Conservation (phyloP, 306 rosid genomes). For the Begonia fuchsioides region DNA sequence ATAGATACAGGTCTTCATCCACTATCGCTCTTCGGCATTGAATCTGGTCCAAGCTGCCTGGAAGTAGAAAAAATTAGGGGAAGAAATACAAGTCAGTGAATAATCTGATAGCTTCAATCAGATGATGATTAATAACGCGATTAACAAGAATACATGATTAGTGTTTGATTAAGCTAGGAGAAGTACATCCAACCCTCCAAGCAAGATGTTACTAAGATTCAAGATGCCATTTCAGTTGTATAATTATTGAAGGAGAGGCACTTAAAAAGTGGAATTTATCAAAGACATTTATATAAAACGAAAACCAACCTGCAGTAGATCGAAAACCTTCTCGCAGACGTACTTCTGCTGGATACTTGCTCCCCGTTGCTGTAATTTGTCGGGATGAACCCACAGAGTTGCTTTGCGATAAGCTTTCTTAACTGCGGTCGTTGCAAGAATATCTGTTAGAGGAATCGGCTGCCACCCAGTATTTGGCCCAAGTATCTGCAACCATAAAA, state of each 20-base stretch:
- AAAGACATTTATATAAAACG: too few species aligned
- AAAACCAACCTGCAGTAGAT: slow-evolving; percentile 75
- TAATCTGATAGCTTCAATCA: neutral
- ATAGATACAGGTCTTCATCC: neutral
- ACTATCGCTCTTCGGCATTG: slow-evolving; percentile 68
- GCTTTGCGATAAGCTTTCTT: slow-evolving; percentile 84
- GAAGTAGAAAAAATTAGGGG: neutral
- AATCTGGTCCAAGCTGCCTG: slow-evolving; percentile 97
- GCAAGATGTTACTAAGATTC: too few species aligned
- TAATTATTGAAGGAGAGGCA: too few species aligned
- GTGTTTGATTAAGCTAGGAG: too few species aligned
- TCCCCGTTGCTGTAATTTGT: slow-evolving; percentile 91
- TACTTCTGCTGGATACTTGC: slow-evolving; percentile 86
- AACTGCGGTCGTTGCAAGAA: slow-evolving; percentile 40
- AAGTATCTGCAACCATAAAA: slow-evolving; percentile 45
- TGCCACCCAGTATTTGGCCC: slow-evolving; percentile 91
- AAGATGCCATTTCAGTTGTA: too few species aligned
- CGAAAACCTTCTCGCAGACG: slow-evolving; percentile 87
- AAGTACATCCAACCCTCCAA: too few species aligned
- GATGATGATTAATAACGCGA: too few species aligned
- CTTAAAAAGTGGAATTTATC: too few species aligned
- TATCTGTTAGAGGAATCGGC: slow-evolving; percentile 68
- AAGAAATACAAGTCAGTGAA: neutral
- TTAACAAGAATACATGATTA: too few species aligned
- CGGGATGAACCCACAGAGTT: slow-evolving; percentile 87